phyloP scores from a whole-genome alignment of 495 filamentous ascomycete species.

The Penicillium cinerascens region DNA sequence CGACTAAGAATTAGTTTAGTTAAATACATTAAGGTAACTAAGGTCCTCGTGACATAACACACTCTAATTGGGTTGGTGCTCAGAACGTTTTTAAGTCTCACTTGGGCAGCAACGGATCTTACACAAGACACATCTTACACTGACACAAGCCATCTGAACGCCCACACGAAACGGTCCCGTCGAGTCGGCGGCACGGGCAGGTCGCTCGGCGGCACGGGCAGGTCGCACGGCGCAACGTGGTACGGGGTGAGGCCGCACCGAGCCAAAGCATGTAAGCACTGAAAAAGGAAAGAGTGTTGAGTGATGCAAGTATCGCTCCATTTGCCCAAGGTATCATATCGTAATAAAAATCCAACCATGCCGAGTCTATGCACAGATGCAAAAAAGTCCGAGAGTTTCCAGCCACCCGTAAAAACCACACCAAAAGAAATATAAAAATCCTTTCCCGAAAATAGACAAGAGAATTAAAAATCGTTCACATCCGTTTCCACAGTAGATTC shows the following conservation, averaged over 20 bases:
- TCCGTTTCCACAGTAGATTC: background rate
- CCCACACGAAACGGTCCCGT: background rate
- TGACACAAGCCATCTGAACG: background rate
- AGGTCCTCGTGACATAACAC: too few relatives aligned
- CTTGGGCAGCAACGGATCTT: constrained; percentile 18
- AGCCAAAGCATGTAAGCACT: background rate
- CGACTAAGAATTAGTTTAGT: too few relatives aligned
- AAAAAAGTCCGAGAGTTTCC: constrained; percentile 13
- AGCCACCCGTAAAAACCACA: constrained; percentile 16
- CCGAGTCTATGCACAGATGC: constrained; percentile 25
- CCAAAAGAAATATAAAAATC: background rate
- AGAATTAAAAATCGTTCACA: background rate
- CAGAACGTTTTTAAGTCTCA: constrained; percentile 7
- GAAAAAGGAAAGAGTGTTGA: background rate
- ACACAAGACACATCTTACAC: too few relatives aligned
- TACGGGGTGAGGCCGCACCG: background rate
- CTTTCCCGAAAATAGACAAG: constrained; percentile 9
- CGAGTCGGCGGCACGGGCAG: background rate
- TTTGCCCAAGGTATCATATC: constrained; percentile 20
- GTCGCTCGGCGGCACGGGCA: constrained; percentile 4
- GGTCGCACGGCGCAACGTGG: constrained; percentile 18
- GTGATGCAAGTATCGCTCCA: constrained; percentile 7
- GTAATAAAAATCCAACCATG: constrained; percentile 22
- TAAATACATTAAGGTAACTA: too few relatives aligned
- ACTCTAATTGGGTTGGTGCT: constrained; percentile 6